A percentile compares a stretch with the other conserved stretches of the same genome.
These are phyloP conservation scores for Diaporthe eres DNA, from an alignment of 2,329 filamentous ascomycete species.

Conservation along the genomic window DNA sequence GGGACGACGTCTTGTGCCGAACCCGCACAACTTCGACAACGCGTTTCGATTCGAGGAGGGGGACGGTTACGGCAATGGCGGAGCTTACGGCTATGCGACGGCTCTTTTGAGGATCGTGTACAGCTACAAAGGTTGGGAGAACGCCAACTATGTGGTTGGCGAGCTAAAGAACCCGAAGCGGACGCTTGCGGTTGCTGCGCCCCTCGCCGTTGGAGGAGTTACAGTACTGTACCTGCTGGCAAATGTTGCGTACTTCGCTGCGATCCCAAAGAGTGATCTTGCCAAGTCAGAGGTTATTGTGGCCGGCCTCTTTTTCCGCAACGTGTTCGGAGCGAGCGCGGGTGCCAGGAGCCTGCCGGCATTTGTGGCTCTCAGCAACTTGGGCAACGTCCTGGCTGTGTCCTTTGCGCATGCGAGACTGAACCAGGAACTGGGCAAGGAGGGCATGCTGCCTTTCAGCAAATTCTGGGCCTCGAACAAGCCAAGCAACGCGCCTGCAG, in stretches of 20 bases:
- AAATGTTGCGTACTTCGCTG: conserved; percentile 76
- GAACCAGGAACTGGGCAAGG: conserved; percentile 78
- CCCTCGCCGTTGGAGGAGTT: conserved; percentile 69
- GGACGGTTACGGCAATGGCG: conserved; percentile 61
- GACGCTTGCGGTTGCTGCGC: conserved; percentile 69
- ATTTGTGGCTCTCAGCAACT: conserved; percentile 69
- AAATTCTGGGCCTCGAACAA: conserved; percentile 78
- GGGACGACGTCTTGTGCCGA: conserved; percentile 61
- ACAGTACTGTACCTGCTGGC: conserved; percentile 74
- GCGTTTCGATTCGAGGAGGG: conserved; percentile 63
- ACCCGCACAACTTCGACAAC: conserved; percentile 71
- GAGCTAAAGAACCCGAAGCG: conserved; percentile 69
- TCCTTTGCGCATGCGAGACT: conserved; percentile 71
- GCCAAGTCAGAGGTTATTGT: conserved; percentile 72
- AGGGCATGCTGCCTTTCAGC: conserved; percentile 76
- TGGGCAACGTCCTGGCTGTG: conserved; percentile 73
- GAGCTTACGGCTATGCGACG: conserved; percentile 68
- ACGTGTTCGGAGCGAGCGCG: conserved; percentile 71
- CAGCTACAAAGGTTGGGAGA: conserved; percentile 75
- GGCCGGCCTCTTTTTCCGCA: conserved; percentile 72
- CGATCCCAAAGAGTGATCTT: conserved; percentile 70
- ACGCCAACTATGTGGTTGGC: conserved; percentile 72
- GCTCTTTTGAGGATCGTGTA: conserved; percentile 72
- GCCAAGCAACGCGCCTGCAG: conserved; percentile 74
- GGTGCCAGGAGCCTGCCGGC: conserved; percentile 60